Evolutionary conservation across 2,329 filamentous ascomycete species (phyloP).

Genomic region (Berkeleyomyces rouxiae): DNA sequence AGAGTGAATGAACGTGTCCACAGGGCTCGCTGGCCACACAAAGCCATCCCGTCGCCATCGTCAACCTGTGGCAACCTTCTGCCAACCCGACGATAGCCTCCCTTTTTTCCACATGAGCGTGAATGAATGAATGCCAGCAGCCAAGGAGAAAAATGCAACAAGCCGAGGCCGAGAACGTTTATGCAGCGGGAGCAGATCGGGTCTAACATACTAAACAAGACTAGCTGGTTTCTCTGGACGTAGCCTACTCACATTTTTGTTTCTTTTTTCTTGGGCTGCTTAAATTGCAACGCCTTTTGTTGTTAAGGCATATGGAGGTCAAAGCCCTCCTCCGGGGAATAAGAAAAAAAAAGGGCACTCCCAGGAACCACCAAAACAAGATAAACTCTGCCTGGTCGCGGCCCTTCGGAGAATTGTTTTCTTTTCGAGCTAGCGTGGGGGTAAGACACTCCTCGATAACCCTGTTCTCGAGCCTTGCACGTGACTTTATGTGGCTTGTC

Average conservation of each 20-base stretch:
- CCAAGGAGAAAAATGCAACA: neutral
- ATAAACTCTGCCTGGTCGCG: neutral
- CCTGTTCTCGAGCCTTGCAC: no score
- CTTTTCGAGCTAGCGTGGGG: neutral
- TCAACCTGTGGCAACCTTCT: no score
- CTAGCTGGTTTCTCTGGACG: neutral
- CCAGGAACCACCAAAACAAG: neutral
- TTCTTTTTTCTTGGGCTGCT: neutral
- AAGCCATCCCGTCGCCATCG: no score
- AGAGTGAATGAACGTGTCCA: no score
- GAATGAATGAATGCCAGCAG: no score
- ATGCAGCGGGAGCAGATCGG: neutral
- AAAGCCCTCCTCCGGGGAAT: neutral
- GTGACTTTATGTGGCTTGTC: no score
- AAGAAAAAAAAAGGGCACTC: neutral
- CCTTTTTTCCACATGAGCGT: no score
- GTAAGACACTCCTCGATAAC: no score
- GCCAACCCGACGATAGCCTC: no score
- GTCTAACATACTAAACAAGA: neutral
- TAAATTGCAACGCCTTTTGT: neutral
- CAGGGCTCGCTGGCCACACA: no score
- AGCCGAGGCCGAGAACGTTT: neutral
- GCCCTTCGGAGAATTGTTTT: neutral
- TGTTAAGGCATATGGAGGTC: neutral
- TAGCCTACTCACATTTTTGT: neutral